phyloP scores from a whole-genome alignment of 306 rosid species.

The Medicago lupulina region DNA sequence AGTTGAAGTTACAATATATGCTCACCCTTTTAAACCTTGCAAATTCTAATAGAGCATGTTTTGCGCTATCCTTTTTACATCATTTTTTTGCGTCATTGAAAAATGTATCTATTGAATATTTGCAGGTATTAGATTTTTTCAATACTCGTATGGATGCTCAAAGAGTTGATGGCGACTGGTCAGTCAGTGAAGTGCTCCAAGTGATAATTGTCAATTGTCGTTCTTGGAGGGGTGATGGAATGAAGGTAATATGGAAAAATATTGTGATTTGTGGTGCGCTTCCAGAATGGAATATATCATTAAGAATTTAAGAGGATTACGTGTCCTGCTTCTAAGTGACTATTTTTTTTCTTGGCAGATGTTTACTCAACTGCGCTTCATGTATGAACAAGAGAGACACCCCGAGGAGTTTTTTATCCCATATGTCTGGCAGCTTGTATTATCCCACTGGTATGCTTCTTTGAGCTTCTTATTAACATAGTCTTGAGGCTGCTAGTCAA shows the following conservation, averaged over 20 bases:
- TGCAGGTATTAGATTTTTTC: constrained; percentile 94
- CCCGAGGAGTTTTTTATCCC: constrained; percentile 99
- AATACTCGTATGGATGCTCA: constrained; percentile 97
- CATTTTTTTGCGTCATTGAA: constrained; percentile 15
- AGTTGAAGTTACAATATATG: constrained; percentile 8
- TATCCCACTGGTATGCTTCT: constrained; percentile 78
- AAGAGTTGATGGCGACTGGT: constrained; percentile 83
- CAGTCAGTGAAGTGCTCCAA: constrained; percentile 89
- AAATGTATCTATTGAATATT: constrained; percentile 34
- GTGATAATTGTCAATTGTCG: constrained; percentile 87
- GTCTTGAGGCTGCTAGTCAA: neutral
- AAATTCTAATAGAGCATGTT: constrained; percentile 31
- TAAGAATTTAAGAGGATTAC: constrained; percentile 5
- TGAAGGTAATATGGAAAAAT: constrained; percentile 71
- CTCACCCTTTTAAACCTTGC: constrained; percentile 29
- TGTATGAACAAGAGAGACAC: constrained; percentile 97
- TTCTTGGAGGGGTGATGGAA: constrained; percentile 98
- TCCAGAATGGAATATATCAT: constrained; percentile 33
- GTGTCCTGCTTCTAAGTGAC: constrained; percentile 22
- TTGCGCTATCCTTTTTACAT: constrained; percentile 15
- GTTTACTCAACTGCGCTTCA: constrained; percentile 96
- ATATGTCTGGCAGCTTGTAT: constrained; percentile 91
- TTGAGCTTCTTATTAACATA: constrained; percentile 15
- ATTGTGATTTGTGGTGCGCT: constrained; percentile 25
- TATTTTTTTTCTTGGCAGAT: constrained; percentile 60